Evolutionary conservation across 305 asterid genomes (phyloP), one percentile per base, ranked within the genome.

Genomic region (Plantago coronopus): DNA sequence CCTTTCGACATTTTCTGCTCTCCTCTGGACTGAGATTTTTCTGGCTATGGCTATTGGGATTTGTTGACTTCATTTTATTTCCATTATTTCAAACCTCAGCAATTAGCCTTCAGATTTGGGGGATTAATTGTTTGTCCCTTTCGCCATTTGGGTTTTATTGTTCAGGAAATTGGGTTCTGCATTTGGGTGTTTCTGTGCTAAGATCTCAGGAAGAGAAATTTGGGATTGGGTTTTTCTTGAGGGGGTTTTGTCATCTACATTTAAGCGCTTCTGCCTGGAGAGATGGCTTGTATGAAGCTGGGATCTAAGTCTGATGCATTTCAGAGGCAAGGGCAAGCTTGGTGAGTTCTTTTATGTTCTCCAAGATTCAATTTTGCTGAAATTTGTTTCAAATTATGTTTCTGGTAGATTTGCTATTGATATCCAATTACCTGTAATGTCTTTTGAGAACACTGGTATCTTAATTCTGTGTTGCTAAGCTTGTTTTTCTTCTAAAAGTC

Each of bases 231-330:
- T 25, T 53, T 25, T 65, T 54, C 57, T 46, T 17, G 42, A 34
- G 3, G 67, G 16, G 34, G 21, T 17, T 16, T 15, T 4, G 51
- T 34, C 21, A 42, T 57, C 43, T n/a, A 61, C 62, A 54, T 48
- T 65, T 55, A 11, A 42, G 48, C 54, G 47, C 23, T 22, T 48
- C 56, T 42, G 59, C 48, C 47, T 65, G 40, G 18, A 31, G 79
- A 65, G 66, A 85, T 88, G 96, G 95, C 98, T 78, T 88, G 98
- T 84, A 78, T 88, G 96, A 91, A 91, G 73, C 69, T 91, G 86
- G 96, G 96, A 76, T 91, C 98, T 62, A 91, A 91, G 69, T 71
- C 80, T 61, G 98, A 91, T 83, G 96, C 94, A 53, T 88, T 91
- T 59, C 80, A 82, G 80, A 83, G 85, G 65, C 88, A 85, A 77